A percentile compares a stretch with the other conserved stretches of the same genome.
phyloP scores from a whole-genome alignment of 768 basidiomycete species.

The Lactarius indigo region DNA sequence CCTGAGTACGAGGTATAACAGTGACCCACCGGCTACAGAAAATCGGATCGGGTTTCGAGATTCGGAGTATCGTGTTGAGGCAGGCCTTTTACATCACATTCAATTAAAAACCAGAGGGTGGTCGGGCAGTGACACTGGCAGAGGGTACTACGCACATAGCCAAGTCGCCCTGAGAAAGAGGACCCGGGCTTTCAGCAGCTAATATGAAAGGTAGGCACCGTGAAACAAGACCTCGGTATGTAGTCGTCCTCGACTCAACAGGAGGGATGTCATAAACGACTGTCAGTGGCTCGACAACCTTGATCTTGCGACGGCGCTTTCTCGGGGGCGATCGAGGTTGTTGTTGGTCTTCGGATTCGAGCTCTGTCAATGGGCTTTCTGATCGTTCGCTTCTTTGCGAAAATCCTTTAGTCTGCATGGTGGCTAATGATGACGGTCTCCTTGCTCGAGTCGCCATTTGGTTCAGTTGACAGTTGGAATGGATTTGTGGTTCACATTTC shows the following conservation, averaged over 20 bases:
- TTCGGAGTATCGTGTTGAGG: conserved; percentile 78
- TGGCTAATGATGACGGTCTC: background rate
- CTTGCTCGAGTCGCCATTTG: background rate
- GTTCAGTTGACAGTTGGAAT: background rate
- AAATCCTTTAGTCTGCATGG: background rate
- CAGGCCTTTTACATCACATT: conserved; percentile 53
- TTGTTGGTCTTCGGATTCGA: conserved; percentile 13
- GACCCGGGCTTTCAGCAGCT: background rate
- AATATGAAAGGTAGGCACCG: background rate
- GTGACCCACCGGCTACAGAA: conserved; percentile 65
- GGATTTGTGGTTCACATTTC: background rate
- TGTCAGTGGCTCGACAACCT: conserved; percentile 45
- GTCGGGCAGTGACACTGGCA: background rate
- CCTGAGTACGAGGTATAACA: background rate
- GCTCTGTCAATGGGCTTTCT: background rate
- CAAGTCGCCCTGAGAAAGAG: conserved; percentile 19
- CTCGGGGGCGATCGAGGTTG: conserved; percentile 17
- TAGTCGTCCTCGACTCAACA: conserved; percentile 61
- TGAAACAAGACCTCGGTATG: conserved; percentile 61
- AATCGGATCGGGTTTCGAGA: conserved; percentile 61
- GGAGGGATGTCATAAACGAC: conserved; percentile 65
- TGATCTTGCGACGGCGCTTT: conserved; percentile 32
- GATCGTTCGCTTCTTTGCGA: background rate
- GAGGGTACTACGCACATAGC: conserved; percentile 18
- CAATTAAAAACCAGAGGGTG: background rate